Evolutionary conservation across 805 yeast genomes (phyloP).

Genomic region (Metschnikowia hibisci): DNA sequence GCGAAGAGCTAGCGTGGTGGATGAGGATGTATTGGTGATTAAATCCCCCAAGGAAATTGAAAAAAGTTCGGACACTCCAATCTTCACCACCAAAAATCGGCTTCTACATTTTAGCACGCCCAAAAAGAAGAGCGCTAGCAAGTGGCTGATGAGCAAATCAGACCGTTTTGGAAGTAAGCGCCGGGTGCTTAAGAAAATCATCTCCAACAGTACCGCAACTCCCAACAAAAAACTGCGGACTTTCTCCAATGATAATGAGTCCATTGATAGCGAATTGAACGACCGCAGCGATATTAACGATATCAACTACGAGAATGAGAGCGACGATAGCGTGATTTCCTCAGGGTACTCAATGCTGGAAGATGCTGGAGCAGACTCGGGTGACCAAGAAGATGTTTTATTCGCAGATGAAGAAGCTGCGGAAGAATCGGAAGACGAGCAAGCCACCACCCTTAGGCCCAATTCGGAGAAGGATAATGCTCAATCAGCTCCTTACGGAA

Average conservation of each 20-base stretch:
- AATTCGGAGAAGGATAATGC: not conserved
- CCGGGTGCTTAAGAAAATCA: constrained; percentile 23
- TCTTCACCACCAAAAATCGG: constrained; percentile 27
- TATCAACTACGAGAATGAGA: constrained; percentile 6
- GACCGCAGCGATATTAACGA: constrained; percentile 7
- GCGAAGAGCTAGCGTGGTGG: constrained; percentile 25
- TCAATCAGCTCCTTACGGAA: constrained; percentile 1
- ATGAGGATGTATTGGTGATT: constrained; percentile 76
- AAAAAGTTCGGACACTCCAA: constrained; percentile 30
- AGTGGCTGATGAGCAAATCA: constrained; percentile 9
- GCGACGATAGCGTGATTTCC: constrained; percentile 4
- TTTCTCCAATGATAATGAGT: constrained; percentile 8
- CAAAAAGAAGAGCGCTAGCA: constrained; percentile 5
- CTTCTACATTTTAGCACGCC: constrained; percentile 4
- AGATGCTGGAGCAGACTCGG: not conserved
- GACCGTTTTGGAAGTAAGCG: constrained; percentile 13
- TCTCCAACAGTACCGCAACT: constrained; percentile 18
- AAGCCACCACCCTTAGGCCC: not conserved
- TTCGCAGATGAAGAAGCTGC: constrained; percentile 14
- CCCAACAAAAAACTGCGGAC: constrained; percentile 3
- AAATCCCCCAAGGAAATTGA: constrained; percentile 75
- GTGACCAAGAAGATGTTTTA: not conserved
- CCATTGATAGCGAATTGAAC: constrained; percentile 13
- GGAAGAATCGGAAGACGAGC: constrained; percentile 14
- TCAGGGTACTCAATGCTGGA: constrained; percentile 3